A percentile compares a stretch with the other conserved stretches of the same genome.
phyloP scores from a whole-genome alignment of 148 eudicot genomes.

The Vaccinium vitisidaea region DNA sequence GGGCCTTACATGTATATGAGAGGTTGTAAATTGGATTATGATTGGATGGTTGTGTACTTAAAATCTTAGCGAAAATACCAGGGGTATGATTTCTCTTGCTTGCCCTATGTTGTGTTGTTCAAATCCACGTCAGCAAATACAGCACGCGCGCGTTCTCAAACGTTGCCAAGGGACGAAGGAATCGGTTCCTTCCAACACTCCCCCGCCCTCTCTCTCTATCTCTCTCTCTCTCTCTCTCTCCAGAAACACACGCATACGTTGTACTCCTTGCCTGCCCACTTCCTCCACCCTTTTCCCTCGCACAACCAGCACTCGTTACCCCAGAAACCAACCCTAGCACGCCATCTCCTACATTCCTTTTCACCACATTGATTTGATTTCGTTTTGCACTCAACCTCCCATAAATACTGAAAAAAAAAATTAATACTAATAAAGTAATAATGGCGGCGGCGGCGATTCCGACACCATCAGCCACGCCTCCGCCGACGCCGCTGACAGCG shows the following conservation, averaged over 20 bases:
- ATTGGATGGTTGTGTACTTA: too few relatives aligned
- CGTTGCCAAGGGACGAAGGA: background rate
- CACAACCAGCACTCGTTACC: background rate
- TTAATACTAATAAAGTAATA: too few relatives aligned
- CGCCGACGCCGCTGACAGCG: constrained; percentile 4
- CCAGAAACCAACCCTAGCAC: background rate
- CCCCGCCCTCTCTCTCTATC: background rate
- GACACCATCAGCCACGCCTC: constrained; percentile 5
- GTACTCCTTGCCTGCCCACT: background rate
- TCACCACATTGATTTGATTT: constrained; percentile 2
- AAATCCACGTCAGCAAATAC: constrained; percentile 2
- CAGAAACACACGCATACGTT: background rate
- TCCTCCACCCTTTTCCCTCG: background rate
- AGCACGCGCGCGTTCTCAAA: background rate
- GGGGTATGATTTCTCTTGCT: too few relatives aligned
- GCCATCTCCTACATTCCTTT: background rate
- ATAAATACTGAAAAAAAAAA: background rate
- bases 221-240: background rate
- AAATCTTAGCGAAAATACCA: too few relatives aligned
- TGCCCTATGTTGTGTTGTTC: too few relatives aligned
- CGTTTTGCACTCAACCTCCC: background rate
- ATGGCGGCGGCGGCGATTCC: constrained; percentile 5
- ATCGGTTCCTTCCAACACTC: background rate
- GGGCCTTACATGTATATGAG: too few relatives aligned
- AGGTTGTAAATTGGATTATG: too few relatives aligned